Base-by-base conservation (phyloP, 495 filamentous ascomycete genomes). In the Xylaria scruposa region DNA sequence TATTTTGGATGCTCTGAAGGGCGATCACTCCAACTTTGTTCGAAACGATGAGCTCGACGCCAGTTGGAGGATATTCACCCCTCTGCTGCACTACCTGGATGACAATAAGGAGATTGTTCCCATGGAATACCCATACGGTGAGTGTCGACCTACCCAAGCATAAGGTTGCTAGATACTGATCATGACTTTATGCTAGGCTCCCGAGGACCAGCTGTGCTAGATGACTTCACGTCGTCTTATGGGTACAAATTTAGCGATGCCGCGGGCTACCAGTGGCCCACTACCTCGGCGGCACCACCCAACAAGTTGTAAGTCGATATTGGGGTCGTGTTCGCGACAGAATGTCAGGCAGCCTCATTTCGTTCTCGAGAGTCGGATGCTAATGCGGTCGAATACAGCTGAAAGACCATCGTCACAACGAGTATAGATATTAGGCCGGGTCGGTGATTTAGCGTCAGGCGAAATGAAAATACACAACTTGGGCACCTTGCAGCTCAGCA, bases 71-170 rank as follows among this genome's bases (percentile, higher is more conserved):
- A 97, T 99, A 81, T 99, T 99, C 85, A 95, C 94, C 7, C 97
- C 97, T 68, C 89, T 99, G 49, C 86, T 99, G 77, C 97, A 98
- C 84, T 99, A 99, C 84, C 88, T 99, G 46, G 97, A 99, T 76
- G 94, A 96, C 80, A 98, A 98, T 85, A 95, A 96, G 86, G 97
- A 99, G 84, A 98, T 99, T 68, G 92, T 97, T 72, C 97, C 97
- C 38, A 99, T 99, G 97, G 97, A 98, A 81, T 99, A 99, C 85
- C 95, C 97, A 61, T 99, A 99, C 82, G 97, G 96, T 97, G 83
- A 83, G 94, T 84, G n/a, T 62, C 44, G 8, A 21, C 47, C 13
- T n/a, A 69, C 38, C 44, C 19, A 54, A 26, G 53, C 46, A 13
- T 26, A 19, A 47, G 65, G 31, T 53, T 29, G 42, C 29, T 19